A percentile compares a stretch with the other conserved stretches of the same genome.
These are phyloP conservation scores for Penicillium palitans DNA, from an alignment of 2,329 filamentous ascomycete species.

Conservation along the genomic window DNA sequence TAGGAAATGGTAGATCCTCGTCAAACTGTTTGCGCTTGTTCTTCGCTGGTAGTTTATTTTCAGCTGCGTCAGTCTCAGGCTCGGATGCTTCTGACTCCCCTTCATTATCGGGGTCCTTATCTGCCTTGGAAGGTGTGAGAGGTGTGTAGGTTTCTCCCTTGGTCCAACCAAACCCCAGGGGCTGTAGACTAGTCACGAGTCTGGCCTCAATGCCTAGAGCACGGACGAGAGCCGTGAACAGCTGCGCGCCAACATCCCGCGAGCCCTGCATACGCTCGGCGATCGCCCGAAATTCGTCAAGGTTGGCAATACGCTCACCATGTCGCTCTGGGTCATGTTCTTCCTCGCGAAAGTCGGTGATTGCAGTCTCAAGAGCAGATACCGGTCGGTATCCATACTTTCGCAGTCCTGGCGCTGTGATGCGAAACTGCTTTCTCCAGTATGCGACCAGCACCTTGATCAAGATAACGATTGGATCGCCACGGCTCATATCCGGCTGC, in stretches of 20 bases:
- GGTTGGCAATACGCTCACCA: slow-evolving; percentile 70
- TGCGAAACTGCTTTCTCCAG: slow-evolving; percentile 82
- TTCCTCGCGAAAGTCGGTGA: slow-evolving; percentile 67
- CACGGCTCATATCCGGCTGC: slow-evolving; percentile 73
- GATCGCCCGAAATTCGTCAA: slow-evolving; percentile 67
- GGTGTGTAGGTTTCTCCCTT: slow-evolving; percentile 74
- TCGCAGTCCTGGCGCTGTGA: slow-evolving; percentile 76
- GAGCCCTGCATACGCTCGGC: slow-evolving; percentile 76
- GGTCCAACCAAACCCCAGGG: slow-evolving; percentile 86
- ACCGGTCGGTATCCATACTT: slow-evolving; percentile 86
- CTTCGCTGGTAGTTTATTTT: slow-evolving; percentile 38
- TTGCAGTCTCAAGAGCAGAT: slow-evolving; percentile 71
- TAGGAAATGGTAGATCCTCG: slow-evolving; percentile 75
- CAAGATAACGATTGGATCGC: slow-evolving; percentile 76
- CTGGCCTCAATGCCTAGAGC: slow-evolving; percentile 79
- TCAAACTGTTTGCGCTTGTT: slow-evolving; percentile 59
- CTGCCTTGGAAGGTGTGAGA: slow-evolving; percentile 40
- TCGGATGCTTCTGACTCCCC: slow-evolving; percentile 18
- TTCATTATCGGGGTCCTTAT: slow-evolving; percentile 8
- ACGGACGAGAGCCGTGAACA: slow-evolving; percentile 83
- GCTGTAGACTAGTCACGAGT: slow-evolving; percentile 81
- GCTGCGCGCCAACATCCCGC: slow-evolving; percentile 80
- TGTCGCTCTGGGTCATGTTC: slow-evolving; percentile 63
- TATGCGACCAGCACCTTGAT: slow-evolving; percentile 75
- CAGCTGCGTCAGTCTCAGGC: slow-evolving; percentile 24